Base-by-base conservation (phyloP, 1,139 yeast genomes). In the Suhomyces bokatorum region DNA sequence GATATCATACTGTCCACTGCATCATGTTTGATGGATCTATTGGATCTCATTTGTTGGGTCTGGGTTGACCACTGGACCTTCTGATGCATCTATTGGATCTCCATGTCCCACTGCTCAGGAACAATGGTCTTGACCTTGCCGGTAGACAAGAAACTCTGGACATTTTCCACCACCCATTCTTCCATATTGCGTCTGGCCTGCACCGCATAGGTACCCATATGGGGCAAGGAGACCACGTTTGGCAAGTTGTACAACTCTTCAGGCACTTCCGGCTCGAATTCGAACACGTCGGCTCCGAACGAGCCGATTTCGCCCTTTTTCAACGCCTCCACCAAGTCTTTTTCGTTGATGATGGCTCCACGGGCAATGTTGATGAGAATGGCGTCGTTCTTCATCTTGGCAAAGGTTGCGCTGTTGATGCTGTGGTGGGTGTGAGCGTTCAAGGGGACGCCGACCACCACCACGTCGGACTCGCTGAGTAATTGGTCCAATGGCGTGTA, bases 201-300 rank as follows among this genome's bases (percentile, higher is more conserved):
- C 37, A 65, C 62, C 2, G 93, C 74, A 61, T 80, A 83, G 0
- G 96, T 87, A 27, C 96, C 96, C 84, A 86, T 80, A 61, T 89
- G 95, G 15, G 95, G 95, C 54, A 85, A 70, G 35, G 85, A 75
- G 11, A 84, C 73, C 13, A 83, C 88, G 48, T 81, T 79, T 4
- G 81, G 80, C 55, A 79, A 60, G 14, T 70, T 68, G 40, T 77
- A 66, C 48, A 85, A 67, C 48, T 84, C 88, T 54, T 72, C 63
- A 31, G 84, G 75, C 15, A 81, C 83, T 50, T 79, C 56, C 7
- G 98, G 98, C 67, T 91, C 97, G 53, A 75, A 68, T 60, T 88
- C 96, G 64, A 81, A 86, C 29, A 90, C 97, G 62, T 90, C 97
- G 34, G 90, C 64, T 13, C 93, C 96, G 51, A 83, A 87, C 11